Conservation (phyloP, 441 rosid species). For the Populus hybrid region DNA sequence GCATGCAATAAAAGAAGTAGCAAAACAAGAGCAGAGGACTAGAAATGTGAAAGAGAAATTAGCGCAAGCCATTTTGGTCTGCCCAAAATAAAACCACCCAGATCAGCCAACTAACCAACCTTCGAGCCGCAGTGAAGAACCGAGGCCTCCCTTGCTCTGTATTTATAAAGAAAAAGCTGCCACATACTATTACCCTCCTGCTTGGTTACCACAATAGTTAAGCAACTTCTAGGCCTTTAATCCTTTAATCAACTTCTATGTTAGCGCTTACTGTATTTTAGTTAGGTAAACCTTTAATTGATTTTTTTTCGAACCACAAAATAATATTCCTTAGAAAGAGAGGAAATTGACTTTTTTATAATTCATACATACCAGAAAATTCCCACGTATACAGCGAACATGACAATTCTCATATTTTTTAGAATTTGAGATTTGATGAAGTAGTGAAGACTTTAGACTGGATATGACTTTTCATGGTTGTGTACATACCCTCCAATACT, state of each 20-base stretch:
- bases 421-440: too few relatives aligned
- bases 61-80: constrained; percentile 34
- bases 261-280: too few relatives aligned
- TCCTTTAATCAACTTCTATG: not conserved
- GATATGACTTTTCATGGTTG: too few relatives aligned
- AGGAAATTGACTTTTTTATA: too few relatives aligned
- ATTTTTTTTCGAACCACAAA: too few relatives aligned
- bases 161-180: constrained; percentile 58
- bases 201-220: constrained; percentile 16
- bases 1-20: constrained; percentile 32
- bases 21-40: constrained; percentile 26
- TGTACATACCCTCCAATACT: too few relatives aligned
- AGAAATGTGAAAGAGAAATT: constrained; percentile 27
- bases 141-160: constrained; percentile 29
- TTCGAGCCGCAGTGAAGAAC: constrained; percentile 43
- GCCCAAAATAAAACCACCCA: constrained; percentile 18
- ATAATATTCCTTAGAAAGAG: too few relatives aligned
- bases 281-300: too few relatives aligned
- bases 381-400: too few relatives aligned
- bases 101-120: constrained; percentile 39
- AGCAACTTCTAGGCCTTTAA: constrained; percentile 5
- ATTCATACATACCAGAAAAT: too few relatives aligned
- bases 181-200: constrained; percentile 19
- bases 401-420: too few relatives aligned
- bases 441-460: too few relatives aligned